Evolutionary conservation across 2,329 filamentous ascomycete species (phyloP).

Genomic region (Pseudonectria buxi): DNA sequence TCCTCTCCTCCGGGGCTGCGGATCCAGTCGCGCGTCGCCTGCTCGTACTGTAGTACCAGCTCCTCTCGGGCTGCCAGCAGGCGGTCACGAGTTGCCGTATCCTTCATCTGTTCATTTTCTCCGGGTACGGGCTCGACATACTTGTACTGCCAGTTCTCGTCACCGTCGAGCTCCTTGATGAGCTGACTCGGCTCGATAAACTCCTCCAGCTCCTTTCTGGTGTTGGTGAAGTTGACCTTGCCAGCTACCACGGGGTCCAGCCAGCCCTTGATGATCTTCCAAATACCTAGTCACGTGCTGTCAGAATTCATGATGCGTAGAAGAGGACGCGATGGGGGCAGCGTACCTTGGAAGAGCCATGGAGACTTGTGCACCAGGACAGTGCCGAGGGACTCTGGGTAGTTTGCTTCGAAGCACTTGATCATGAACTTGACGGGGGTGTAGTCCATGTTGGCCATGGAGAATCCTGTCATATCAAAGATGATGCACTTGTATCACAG

Average conservation of each 20-base stretch:
- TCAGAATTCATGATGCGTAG: background rate
- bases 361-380: conserved; percentile 94
- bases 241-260: conserved; percentile 90
- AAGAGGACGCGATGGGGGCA: conserved; percentile 11
- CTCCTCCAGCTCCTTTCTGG: conserved; percentile 65
- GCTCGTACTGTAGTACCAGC: conserved; percentile 69
- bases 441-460: conserved; percentile 97
- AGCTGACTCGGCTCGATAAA: conserved; percentile 69
- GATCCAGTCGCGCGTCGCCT: conserved; percentile 71
- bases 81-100: conserved; percentile 53
- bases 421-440: conserved; percentile 98
- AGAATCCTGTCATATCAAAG: conserved; percentile 94
- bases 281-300: conserved; percentile 58
- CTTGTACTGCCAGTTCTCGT: conserved; percentile 75
- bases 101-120: conserved; percentile 72
- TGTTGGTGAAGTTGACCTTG: conserved; percentile 92
- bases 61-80: conserved; percentile 57
- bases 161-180: conserved; percentile 76
- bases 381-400: conserved; percentile 83
- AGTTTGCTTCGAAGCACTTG: conserved; percentile 98
- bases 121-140: conserved; percentile 69
- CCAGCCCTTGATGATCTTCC: conserved; percentile 94
- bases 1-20: conserved; percentile 33
- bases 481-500: conserved; percentile 61
- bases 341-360: conserved; percentile 86